Evolutionary conservation across 2,329 filamentous ascomycete species (phyloP).

Genomic region (Geosmithia flava): DNA sequence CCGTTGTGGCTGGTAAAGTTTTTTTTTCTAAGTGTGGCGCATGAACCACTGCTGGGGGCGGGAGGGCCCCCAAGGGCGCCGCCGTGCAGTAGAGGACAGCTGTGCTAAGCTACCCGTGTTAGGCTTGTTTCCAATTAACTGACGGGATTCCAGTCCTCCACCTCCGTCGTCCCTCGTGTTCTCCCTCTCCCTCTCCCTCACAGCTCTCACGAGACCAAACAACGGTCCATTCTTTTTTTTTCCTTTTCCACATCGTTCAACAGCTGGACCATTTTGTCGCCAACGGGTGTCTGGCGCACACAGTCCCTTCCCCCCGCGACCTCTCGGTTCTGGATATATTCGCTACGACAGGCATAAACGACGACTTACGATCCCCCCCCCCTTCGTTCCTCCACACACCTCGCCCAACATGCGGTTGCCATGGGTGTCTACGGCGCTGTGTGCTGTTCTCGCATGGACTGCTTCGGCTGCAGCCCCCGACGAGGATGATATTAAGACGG

Average conservation of each 20-base stretch:
- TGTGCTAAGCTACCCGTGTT: background rate
- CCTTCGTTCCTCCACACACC: background rate
- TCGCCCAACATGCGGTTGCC: slow-evolving; percentile 33
- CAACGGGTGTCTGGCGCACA: no score
- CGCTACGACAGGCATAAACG: background rate
- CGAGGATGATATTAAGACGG: slow-evolving; percentile 38
- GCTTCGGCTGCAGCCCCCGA: slow-evolving; percentile 37
- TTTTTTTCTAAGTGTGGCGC: background rate
- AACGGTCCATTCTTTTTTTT: background rate
- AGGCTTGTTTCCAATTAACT: background rate
- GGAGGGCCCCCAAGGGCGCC: background rate
- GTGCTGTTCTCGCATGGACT: slow-evolving; percentile 34
- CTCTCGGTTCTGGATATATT: no score
- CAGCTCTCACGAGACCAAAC: background rate
- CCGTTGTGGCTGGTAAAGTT: slow-evolving; percentile 3
- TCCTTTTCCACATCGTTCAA: no score
- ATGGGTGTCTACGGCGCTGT: slow-evolving; percentile 16
- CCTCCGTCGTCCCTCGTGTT: background rate
- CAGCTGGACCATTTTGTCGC: no score
- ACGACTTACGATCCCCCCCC: background rate
- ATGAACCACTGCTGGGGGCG: background rate
- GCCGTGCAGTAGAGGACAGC: slow-evolving; percentile 1
- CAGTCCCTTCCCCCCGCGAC: no score
- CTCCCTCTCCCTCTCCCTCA: background rate
- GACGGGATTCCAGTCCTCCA: background rate